Evolutionary conservation across 176 grass and related monocot species (phyloP).

Genomic region (Hsuehochloa calcarea): DNA sequence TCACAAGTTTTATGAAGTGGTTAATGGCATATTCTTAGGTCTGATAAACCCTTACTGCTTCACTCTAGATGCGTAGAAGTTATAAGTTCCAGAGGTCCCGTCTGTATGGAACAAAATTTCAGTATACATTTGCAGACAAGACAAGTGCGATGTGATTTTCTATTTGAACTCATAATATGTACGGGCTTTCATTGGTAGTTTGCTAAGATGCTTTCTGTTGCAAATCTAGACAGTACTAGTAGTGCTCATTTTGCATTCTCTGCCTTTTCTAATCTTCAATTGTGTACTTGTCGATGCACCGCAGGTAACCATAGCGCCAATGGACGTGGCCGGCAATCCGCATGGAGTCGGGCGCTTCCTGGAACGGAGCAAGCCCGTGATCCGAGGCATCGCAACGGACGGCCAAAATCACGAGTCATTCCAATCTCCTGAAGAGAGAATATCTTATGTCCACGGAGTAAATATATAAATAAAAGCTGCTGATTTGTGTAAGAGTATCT

Average conservation of each 20-base stretch:
- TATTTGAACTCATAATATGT: neutral
- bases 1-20: neutral
- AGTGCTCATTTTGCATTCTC: neutral
- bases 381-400: slow-evolving; percentile 12
- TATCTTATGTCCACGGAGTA: neutral
- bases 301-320: slow-evolving; percentile 16
- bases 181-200: neutral
- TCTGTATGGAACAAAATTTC: neutral
- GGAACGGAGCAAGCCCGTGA: slow-evolving; percentile 30
- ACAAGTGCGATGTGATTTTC: neutral
- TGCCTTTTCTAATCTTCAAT: neutral
- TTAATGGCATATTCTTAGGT: neutral
- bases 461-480: slow-evolving; percentile 16
- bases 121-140: neutral
- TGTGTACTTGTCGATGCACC: neutral
- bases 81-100: too few species aligned
- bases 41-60: too few species aligned
- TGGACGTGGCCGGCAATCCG: slow-evolving; percentile 16
- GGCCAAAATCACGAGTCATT: slow-evolving; percentile 32
- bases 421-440: slow-evolving; percentile 35
- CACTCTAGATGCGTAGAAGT: too few species aligned
- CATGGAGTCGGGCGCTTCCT: slow-evolving; percentile 39
- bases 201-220: neutral
- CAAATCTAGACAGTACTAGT: neutral
- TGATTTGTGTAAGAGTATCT: neutral